Conservation (phyloP, 129 eudicot genomes). For the Flaveria brownii region DNA sequence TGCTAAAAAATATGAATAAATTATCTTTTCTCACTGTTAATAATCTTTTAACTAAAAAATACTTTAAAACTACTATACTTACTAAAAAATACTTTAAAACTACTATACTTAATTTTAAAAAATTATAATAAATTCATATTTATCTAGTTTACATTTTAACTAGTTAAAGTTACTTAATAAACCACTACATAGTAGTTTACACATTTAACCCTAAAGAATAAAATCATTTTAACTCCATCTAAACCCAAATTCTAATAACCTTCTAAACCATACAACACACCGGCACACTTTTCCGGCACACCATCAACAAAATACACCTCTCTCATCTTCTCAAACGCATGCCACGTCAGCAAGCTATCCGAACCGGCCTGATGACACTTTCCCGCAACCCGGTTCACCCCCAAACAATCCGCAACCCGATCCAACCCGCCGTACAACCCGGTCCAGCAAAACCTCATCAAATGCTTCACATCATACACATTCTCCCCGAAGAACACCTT, state of each 20-base stretch:
- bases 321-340: conserved; percentile 65
- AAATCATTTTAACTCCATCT: background rate
- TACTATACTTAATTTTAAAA: too few species aligned
- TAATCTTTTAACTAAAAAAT: too few species aligned
- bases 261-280: conserved; percentile 74
- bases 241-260: conserved; percentile 24
- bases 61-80: too few species aligned
- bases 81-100: too few species aligned
- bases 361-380: conserved; percentile 29
- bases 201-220: conserved; percentile 13
- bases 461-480: conserved; percentile 65
- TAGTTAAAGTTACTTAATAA: too few species aligned
- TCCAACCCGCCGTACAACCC: conserved; percentile 74
- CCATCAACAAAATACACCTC: conserved; percentile 49
- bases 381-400: conserved; percentile 78
- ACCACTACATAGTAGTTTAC: conserved; percentile 1
- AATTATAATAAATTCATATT: too few species aligned
- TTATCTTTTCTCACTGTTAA: too few species aligned
- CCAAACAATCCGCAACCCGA: conserved; percentile 55
- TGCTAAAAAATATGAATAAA: too few species aligned
- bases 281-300: conserved; percentile 63
- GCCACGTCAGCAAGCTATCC: conserved; percentile 54
- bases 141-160: too few species aligned
- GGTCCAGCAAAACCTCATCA: conserved; percentile 59
- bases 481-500: conserved; percentile 61